Evolutionary conservation across 2,329 filamentous ascomycete genomes (phyloP), one percentile per base, ranked within the genome.

Genomic region (Calycina herbarum): DNA sequence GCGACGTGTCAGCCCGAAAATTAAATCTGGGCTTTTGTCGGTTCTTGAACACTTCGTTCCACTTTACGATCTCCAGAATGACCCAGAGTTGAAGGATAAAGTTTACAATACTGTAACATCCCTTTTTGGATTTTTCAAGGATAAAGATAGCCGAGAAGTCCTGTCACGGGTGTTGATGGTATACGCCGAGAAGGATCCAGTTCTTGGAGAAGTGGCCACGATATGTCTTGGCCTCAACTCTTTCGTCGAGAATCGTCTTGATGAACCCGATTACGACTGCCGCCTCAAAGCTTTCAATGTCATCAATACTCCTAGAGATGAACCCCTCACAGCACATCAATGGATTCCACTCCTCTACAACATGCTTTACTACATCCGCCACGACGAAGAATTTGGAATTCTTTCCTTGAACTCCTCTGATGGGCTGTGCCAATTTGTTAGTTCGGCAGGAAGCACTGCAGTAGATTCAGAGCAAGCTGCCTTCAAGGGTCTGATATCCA

Each of bases 321-420:
- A 76, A 0, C 78, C 81, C 0, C 86, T 94, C 67, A 89, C 85
- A 0, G 79, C 88, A 1, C 85, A 85, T 65, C 91, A 97, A 77
- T 99, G 95, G 94, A 85, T 89, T 62, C 94, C 95, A 5, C 78
- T 99, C 24, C 79, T 98, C 11, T 91, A 94, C 79, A 99, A 98
- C 74, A 86, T 96, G 80, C 82, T 97, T 1, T 98, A 89, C 78
- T 95, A 90, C 74, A 89, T 97, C 69, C 89, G 88, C 70, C 87
- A 94, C 69, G 89, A 93, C 64, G 93, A 97, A 68, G 95, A 99
- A 76, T 89, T 96, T 69, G 91, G 92, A 57, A 91, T 97, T 59
- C 81, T 97, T 15, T 83, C 86, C 0, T 83, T 85, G 1, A 97
- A 94, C 76, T 92, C 95, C 6, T 91, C 93, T 0, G 90, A 94